Base-by-base conservation (phyloP, 371 early-diverging fungal species). In the Blakeslea trispora region DNA sequence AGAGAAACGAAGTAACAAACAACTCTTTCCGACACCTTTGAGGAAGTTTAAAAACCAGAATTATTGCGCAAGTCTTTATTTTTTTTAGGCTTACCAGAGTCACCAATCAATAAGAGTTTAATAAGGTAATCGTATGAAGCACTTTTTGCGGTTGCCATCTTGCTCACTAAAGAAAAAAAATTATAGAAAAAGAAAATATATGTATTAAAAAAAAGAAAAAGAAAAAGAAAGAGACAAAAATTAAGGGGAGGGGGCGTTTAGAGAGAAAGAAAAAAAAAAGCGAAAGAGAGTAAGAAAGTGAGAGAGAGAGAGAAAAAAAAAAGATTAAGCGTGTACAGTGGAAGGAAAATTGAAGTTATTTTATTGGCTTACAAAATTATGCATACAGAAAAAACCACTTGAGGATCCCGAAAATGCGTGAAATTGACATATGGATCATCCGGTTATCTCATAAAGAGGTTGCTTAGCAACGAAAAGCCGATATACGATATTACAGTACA, bases 101-200 rank as follows among this genome's bases (percentile, higher is more conserved):
- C 99, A 41, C 99, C 99, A 74, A 99, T 99, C 50, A 99, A 83
- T 58, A 99, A 88, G 47, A 99, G 88, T 78, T 99, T 99, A 87
- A 99, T 98, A 64, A 98, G 90, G 78, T 96, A 94, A 79, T 98
- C 98, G 82, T 96, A 96, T 44, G 87, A 86, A 65, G 92, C 91
- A 56, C 85, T 85, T 71, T 93, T 93, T 68, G 84, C 84, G 32
- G 90, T 84, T 43, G 93, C 66, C 93, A 92, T 92, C 47, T 35
- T 55, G 45, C 3, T 17, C 23, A 39, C 11, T 17, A n/a, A 17
- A 24, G 22, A 43, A 45, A 31, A 45, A 39, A 37, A 44, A 37
- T n/a, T n/a, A n/a, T n/a, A n/a, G n/a, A n/a, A 45, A 55, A 24
- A 45, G 32, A 22, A 44, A 32, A 45, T n/a, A 21, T 32, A 10